Conservation (phyloP, 495 filamentous ascomycete genomes). For the Penicillium alfredii region DNA sequence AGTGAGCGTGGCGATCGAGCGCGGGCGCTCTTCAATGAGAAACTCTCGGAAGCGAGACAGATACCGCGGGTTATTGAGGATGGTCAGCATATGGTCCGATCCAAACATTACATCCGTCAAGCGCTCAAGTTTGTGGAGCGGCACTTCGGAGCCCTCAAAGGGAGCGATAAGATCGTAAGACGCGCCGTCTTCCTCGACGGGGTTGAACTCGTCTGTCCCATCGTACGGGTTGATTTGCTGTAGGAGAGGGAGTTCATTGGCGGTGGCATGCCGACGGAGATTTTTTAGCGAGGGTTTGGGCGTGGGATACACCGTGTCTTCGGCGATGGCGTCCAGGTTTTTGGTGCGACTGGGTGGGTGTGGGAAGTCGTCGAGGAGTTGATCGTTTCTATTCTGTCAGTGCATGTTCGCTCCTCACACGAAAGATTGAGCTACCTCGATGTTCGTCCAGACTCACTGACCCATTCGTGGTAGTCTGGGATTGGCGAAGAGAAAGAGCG, state of each 20-base stretch:
- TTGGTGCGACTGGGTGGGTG: constrained; percentile 12
- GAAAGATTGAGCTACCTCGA: constrained; percentile 12
- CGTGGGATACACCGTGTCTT: constrained; percentile 18
- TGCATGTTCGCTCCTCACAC: neutral
- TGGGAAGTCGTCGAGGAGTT: constrained; percentile 23
- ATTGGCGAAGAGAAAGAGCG: constrained; percentile 18
- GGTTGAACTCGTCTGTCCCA: constrained; percentile 22
- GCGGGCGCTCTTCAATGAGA: constrained; percentile 63
- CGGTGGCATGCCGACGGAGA: constrained; percentile 18
- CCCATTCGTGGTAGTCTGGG: constrained; percentile 24
- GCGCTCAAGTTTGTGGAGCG: constrained; percentile 47
- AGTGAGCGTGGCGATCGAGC: constrained; percentile 60
- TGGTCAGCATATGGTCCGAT: constrained; percentile 51
- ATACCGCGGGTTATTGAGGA: constrained; percentile 59
- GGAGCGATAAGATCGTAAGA: constrained; percentile 30
- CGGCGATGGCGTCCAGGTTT: constrained; percentile 17
- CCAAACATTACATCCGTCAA: constrained; percentile 61
- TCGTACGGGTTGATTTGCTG: constrained; percentile 24
- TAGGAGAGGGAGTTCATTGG: constrained; percentile 20
- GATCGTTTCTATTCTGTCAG: constrained; percentile 13
- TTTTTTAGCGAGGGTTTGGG: constrained; percentile 20
- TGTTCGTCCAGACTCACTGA: constrained; percentile 16
- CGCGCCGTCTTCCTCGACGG: constrained; percentile 22
- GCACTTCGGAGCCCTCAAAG: constrained; percentile 19
- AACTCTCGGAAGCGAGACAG: constrained; percentile 59